Conservation (phyloP, 306 rosid species). For the Vigna nakashimae region DNA sequence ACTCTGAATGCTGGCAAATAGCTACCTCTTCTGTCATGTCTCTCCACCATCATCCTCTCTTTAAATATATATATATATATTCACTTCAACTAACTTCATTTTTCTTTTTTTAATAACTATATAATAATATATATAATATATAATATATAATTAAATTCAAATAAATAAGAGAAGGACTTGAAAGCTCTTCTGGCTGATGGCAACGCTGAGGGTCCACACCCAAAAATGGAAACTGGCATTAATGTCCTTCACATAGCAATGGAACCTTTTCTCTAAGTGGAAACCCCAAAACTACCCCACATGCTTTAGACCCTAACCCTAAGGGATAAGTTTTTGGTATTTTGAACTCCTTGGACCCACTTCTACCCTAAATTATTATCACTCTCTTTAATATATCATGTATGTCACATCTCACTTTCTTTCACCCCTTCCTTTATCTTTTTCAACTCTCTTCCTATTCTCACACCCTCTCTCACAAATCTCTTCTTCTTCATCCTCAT, state of each 20-base stretch:
- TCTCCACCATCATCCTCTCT: slow-evolving; percentile 7
- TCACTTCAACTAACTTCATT: no score
- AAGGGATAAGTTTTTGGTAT: slow-evolving; percentile 37
- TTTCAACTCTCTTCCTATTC: slow-evolving; percentile 54
- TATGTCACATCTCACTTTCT: slow-evolving; percentile 33
- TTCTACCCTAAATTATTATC: slow-evolving; percentile 33
- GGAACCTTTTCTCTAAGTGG: slow-evolving; percentile 49
- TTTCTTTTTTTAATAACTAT: no score
- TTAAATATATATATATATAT: no score
- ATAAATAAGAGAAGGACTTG: slow-evolving; percentile 30
- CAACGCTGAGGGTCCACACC: slow-evolving; percentile 38
- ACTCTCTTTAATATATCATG: slow-evolving; percentile 45
- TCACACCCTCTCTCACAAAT: slow-evolving; percentile 27
- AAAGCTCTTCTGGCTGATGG: slow-evolving; percentile 49
- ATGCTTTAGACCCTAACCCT: slow-evolving; percentile 40
- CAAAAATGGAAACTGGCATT: slow-evolving; percentile 49
- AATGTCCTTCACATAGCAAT: slow-evolving; percentile 45
- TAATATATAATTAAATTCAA: no score
- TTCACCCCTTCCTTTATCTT: slow-evolving; percentile 17
- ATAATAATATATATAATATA: no score
- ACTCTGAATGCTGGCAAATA: slow-evolving; percentile 21
- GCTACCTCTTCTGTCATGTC: slow-evolving; percentile 41
- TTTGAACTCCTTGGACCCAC: slow-evolving; percentile 42
- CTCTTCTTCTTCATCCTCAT: slow-evolving; percentile 34
- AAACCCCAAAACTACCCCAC: slow-evolving; percentile 51